Base-by-base conservation (phyloP, 345 rosid species). In the Durio zibethinus region DNA sequence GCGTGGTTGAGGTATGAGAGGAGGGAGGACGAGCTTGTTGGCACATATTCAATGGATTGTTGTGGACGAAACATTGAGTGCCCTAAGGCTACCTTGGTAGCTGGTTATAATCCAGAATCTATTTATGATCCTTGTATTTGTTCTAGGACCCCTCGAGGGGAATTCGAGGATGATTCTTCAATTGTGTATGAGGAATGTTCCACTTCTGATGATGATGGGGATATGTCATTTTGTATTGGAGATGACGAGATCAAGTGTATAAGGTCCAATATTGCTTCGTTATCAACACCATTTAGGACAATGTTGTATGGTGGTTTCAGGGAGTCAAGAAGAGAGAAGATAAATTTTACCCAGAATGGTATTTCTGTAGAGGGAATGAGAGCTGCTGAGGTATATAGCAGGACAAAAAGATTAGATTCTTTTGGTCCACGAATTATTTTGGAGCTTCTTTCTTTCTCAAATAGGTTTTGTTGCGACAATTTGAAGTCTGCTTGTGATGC, bases 1-100 rank as follows among this genome's bases (percentile, higher is more conserved):
- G 85, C 99, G 2, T 97, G 99, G 97, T 85, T 97, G 65, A 81
- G 97, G 59, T 97, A 47, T 53, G 99, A 94, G 89, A 89, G 99
- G 90, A 90, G 99, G 68, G 98, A 97, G 45, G 95, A 97, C 73
- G 98, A 97, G 78, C 89, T 94, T 1, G 82, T 88, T 50, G 98
- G 97, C 23, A 85, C 87, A 0, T 87, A 86, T 5, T 84, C 97
- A 15, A 89, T 96, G 97, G 94, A 91, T 82, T 97, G 98, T 59
- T 86, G 90, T 31, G 97, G 97, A 36, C 87, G 92, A 45, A 97
- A 87, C 69, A 62, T 92, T 48, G 97, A 97, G 74, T 97, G 99
- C 52, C 99, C 99, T 2, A 87, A 79, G 82, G 94, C 97, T n/a
- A 85, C 88, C 59, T 81, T 97, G 82, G 87, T 90, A 5, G 23